phyloP scores from a whole-genome alignment of 1,284 basidiomycete genomes.

The Cutaneotrichosporon dermatis region DNA sequence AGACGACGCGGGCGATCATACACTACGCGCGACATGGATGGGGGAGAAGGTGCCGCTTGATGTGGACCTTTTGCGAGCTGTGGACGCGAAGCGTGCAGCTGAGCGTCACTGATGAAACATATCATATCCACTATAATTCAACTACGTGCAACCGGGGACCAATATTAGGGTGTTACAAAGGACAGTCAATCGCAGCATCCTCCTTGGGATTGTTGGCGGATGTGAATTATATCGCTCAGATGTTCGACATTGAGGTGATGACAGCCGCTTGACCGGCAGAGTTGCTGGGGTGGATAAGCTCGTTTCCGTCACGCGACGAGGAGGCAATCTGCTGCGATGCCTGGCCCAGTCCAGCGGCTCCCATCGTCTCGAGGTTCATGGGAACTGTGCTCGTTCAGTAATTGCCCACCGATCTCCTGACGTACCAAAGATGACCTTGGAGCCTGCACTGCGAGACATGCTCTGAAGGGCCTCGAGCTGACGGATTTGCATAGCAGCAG shows the following conservation, averaged over 20 bases:
- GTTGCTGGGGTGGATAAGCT: background rate
- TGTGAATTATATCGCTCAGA: background rate
- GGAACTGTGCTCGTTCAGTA: conserved; percentile 18
- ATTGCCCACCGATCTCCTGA: background rate
- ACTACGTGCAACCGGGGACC: too few species aligned
- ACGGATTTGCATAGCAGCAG: conserved; percentile 95
- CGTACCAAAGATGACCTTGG: conserved; percentile 34
- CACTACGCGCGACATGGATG: conserved; percentile 64
- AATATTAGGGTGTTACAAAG: too few species aligned
- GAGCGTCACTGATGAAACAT: background rate
- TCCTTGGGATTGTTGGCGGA: too few species aligned
- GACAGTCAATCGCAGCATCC: too few species aligned
- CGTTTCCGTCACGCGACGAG: conserved; percentile 20
- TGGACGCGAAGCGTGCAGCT: conserved; percentile 21
- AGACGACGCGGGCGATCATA: conserved; percentile 59
- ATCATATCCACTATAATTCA: background rate
- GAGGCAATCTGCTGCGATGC: conserved; percentile 38
- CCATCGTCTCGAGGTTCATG: conserved; percentile 48
- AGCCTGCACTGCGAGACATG: conserved; percentile 66
- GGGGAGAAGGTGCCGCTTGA: conserved; percentile 59
- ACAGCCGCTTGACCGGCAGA: background rate
- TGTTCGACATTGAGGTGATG: conserved; percentile 3
- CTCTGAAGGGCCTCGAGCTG: conserved; percentile 80
- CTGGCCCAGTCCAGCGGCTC: conserved; percentile 31
- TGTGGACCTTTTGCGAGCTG: conserved; percentile 42